These are phyloP conservation scores for Drechslerella dactyloides DNA, from an alignment of 2,329 filamentous ascomycete species.

Conservation along the genomic window DNA sequence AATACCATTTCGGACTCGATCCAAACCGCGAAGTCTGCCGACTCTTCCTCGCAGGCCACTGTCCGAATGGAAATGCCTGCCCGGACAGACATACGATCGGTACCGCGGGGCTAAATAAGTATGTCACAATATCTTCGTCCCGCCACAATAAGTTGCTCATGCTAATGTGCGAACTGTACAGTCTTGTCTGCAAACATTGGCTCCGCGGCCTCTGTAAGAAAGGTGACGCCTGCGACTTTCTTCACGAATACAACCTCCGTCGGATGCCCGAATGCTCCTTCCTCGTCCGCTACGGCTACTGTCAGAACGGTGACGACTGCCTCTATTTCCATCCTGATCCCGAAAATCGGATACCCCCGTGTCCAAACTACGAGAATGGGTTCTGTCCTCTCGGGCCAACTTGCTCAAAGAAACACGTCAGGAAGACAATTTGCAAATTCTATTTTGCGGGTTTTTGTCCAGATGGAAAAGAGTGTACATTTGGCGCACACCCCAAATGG, in stretches of 20 bases:
- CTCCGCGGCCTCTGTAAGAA: constrained; percentile 97
- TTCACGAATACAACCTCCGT: constrained; percentile 97
- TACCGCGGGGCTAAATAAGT: constrained; percentile 70
- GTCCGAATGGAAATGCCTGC: constrained; percentile 81
- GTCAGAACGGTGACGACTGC: constrained; percentile 95
- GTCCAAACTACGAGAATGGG: constrained; percentile 89
- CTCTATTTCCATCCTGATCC: constrained; percentile 90
- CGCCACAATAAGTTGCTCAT: background rate
- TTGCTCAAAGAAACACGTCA: constrained; percentile 87
- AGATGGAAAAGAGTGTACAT: constrained; percentile 75
- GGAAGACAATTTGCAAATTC: constrained; percentile 78
- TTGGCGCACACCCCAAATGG: constrained; percentile 84
- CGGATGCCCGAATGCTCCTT: constrained; percentile 99
- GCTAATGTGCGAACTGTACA: constrained; percentile 49
- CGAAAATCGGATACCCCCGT: constrained; percentile 76
- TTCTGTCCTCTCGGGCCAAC: constrained; percentile 89
- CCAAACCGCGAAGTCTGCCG: constrained; percentile 81
- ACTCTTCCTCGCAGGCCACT: constrained; percentile 83
- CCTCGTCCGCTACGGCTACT: constrained; percentile 90
- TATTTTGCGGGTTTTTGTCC: constrained; percentile 96
- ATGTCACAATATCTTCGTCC: constrained; percentile 36
- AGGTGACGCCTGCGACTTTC: constrained; percentile 92
- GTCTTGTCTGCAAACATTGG: constrained; percentile 97
- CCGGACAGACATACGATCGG: constrained; percentile 75
- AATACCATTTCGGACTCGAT: constrained; percentile 82